Base-by-base conservation (phyloP, 768 basidiomycete species). In the Favolaschia claudopus region DNA sequence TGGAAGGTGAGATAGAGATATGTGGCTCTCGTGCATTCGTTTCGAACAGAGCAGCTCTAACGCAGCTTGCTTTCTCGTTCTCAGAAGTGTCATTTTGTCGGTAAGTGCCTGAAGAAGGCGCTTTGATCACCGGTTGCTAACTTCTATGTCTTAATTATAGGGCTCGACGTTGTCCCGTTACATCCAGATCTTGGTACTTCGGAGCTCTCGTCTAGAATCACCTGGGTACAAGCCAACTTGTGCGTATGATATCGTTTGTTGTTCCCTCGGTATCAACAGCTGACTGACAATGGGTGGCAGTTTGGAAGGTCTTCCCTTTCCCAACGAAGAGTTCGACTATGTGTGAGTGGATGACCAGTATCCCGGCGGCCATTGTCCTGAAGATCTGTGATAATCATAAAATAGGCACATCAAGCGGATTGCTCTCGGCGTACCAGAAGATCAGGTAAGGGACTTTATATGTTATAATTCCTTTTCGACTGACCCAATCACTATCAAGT, bases 141-240 rank as follows among this genome's bases (percentile, higher is more conserved):
- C 12, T 28, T 9, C 50, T 14, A 27, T 40, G 17, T 37, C 34
- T 24, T n/a, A n/a, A n/a, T n/a, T 34, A 27, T 20, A 61, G 87
- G 89, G 89, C 70, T 91, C 50, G 90, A 92, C 65, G 73, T 92
- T 33, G 89, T 90, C 0, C 87, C 89, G 13, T 74, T 91, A 2
- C 88, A 91, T 55, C 89, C 90, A 4, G 82, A 91, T 68, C 78
- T 90, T n/a, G 84, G 83, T n/a, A 78, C 81, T 8, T 72, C 78
- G 10, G 83, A 88, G 60, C 73, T 90, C 8, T 80, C 83, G 2
- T 76, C 81, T 14, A 77, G 89, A 58, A 81, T 92, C 29, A 86
- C 82, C 48, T 92, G 89, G 89, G 79, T 89, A 1, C 87, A 89
- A 54, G 81, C 82, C 4, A 91, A 91, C 64, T 90, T 90, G 89